phyloP scores from a whole-genome alignment of 768 basidiomycete genomes.

The Rhizopogon rudus region DNA sequence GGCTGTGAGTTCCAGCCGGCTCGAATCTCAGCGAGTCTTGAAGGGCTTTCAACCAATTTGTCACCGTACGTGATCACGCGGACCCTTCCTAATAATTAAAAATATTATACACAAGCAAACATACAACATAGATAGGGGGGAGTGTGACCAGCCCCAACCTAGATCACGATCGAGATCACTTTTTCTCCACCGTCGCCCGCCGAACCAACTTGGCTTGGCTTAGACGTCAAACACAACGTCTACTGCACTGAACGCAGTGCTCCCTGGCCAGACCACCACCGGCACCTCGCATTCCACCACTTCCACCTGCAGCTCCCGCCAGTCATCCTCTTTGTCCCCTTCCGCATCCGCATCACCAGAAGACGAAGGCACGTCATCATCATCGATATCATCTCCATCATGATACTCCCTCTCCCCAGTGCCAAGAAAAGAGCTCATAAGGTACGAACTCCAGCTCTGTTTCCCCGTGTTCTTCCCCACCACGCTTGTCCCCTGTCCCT shows the following conservation, averaged over 20 bases:
- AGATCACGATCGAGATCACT: background rate
- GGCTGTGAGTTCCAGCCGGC: no score
- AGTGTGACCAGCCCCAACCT: background rate
- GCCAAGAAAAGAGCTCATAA: constrained; percentile 36
- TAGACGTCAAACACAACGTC: constrained; percentile 77
- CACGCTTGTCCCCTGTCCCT: background rate
- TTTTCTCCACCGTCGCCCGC: background rate
- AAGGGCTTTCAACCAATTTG: no score
- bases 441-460: constrained; percentile 33
- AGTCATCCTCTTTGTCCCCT: constrained; percentile 53
- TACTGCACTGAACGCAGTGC: constrained; percentile 78
- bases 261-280: constrained; percentile 83
- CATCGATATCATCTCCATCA: constrained; percentile 46
- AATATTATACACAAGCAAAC: no score
- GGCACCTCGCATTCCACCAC: constrained; percentile 95
- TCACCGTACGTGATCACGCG: no score
- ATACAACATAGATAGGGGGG: no score
- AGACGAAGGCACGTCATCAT: constrained; percentile 18
- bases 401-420: constrained; percentile 47
- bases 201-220: background rate
- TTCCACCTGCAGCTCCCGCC: constrained; percentile 69
- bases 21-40: no score
- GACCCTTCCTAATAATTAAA: no score
- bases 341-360: constrained; percentile 40
- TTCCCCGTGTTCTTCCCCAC: background rate